Base-by-base conservation (phyloP, 768 basidiomycete genomes). In the Harrya chromipes region DNA sequence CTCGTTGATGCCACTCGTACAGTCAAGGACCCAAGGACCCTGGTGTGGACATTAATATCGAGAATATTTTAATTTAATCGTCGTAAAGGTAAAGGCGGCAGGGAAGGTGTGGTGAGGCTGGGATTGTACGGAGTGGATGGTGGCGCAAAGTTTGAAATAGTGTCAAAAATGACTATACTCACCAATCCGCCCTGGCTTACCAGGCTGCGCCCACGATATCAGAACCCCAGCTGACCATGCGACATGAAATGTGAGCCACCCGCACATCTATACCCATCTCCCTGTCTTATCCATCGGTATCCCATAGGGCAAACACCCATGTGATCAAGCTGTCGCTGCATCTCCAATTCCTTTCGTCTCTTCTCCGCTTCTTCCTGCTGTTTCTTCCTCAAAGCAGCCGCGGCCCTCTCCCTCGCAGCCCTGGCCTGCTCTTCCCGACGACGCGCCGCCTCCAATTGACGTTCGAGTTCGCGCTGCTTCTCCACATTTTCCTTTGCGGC, bases 301-400 rank as follows among this genome's bases (percentile, higher is more conserved):
- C 79, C 80, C 2, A 31, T 54, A 0, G 60, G 57, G 57, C 84
- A 85, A 4, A 74, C 56, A 0, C 83, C 84, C 72, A 84, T 75
- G 0, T 43, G 10, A 0, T 69, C 65, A 6, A 83, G 59, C 49
- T 71, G 76, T 31, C 31, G 52, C 63, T 84, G 84, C 2, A 68
- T 72, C 49, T 61, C 55, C 10, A 50, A 35, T 29, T 53, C 67
- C 40, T 65, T 46, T 11, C 42, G 45, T 37, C 48, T 55, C 48
- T 46, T 57, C 51, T 67, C 62, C 5, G 59, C 71, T 49, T 83
- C 82, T 49, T 75, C 60, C 44, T 67, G 47, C 52, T 62, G 64
- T 47, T 69, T 62, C 53, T 59, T 59, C 55, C 57, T 68, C 46
- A 73, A 43, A 6, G 62, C 69, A 19, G 57, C 60, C 1, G 43